Percentiles rank a stretch among this genome's conserved stretches.
phyloP scores from a whole-genome alignment of 306 rosid species.

The Macrotyloma uniflorum region DNA sequence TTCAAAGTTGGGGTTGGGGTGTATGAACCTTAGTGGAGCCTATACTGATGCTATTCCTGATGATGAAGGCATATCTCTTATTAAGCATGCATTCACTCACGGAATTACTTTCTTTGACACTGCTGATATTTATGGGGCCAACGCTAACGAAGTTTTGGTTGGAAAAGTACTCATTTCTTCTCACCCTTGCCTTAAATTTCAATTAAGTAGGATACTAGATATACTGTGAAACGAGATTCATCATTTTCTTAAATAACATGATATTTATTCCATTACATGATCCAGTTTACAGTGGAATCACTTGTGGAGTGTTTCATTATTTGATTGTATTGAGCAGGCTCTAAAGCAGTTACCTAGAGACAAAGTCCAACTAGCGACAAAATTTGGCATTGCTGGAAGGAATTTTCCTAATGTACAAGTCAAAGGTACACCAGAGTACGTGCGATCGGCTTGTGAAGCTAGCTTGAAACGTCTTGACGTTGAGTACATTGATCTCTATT shows the following conservation, averaged over 20 bases:
- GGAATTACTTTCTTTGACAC: slow-evolving; percentile 81
- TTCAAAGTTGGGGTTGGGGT: slow-evolving; percentile 77
- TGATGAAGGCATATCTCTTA: slow-evolving; percentile 54
- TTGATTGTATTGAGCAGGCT: slow-evolving; percentile 51
- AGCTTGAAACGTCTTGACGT: slow-evolving; percentile 80
- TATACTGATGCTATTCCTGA: slow-evolving; percentile 61
- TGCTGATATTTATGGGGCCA: slow-evolving; percentile 59
- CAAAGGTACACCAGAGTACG: slow-evolving; percentile 71
- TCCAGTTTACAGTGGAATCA: neutral
- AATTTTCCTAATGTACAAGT: neutral
- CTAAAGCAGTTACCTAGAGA: slow-evolving; percentile 70
- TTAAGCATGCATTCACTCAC: slow-evolving; percentile 59
- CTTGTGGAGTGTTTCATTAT: neutral
- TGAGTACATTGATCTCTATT: slow-evolving; percentile 77
- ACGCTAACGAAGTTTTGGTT: slow-evolving; percentile 63
- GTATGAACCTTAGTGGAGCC: slow-evolving; percentile 58
- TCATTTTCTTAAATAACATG: neutral
- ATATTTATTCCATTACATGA: neutral
- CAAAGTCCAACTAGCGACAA: slow-evolving; percentile 69
- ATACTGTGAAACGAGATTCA: neutral
- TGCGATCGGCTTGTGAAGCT: slow-evolving; percentile 72
- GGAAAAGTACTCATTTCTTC: slow-evolving; percentile 56
- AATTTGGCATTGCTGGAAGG: slow-evolving; percentile 52
- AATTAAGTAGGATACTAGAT: neutral
- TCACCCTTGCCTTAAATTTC: neutral